Conservation (phyloP, 169 alveolate species). For the Prorocentrum cordatum region DNA sequence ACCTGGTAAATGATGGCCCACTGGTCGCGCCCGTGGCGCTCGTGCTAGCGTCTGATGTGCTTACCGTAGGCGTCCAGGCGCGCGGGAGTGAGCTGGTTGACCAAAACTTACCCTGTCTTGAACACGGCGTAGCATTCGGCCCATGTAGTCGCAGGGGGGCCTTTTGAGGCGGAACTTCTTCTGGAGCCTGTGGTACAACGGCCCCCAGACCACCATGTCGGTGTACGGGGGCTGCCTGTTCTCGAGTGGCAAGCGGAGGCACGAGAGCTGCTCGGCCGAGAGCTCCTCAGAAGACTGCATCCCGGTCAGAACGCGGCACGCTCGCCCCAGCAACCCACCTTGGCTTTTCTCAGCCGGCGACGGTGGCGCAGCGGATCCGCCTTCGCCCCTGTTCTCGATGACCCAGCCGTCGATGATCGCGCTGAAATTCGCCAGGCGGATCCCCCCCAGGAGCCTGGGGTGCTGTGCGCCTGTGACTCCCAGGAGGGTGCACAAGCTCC, state of each 20-base stretch:
- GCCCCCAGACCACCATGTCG: constrained; percentile 50
- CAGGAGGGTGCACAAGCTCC: too few species aligned
- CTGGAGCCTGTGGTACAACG: constrained; percentile 1
- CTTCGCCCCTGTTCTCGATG: too few species aligned
- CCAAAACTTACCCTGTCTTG: constrained; percentile 9
- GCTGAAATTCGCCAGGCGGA: too few species aligned
- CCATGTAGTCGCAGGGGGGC: neutral
- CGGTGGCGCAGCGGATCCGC: too few species aligned
- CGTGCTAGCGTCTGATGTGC: neutral
- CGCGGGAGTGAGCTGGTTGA: constrained; percentile 16
- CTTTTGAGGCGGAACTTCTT: constrained; percentile 10
- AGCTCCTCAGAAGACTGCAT: too few species aligned
- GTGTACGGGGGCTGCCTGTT: neutral
- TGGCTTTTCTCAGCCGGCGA: too few species aligned
- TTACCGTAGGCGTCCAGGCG: constrained; percentile 16
- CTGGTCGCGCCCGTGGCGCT: neutral
- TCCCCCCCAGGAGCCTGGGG: too few species aligned
- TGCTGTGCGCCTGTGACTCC: too few species aligned
- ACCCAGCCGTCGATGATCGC: too few species aligned
- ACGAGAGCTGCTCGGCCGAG: neutral
- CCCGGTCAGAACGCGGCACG: too few species aligned
- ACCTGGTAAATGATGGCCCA: constrained; percentile 53
- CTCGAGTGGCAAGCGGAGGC: neutral
- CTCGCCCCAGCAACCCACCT: too few species aligned
- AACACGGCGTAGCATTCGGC: constrained; percentile 4